These are phyloP conservation scores for Pistacia vera DNA, from an alignment of 345 rosid species.

Conservation along the genomic window DNA sequence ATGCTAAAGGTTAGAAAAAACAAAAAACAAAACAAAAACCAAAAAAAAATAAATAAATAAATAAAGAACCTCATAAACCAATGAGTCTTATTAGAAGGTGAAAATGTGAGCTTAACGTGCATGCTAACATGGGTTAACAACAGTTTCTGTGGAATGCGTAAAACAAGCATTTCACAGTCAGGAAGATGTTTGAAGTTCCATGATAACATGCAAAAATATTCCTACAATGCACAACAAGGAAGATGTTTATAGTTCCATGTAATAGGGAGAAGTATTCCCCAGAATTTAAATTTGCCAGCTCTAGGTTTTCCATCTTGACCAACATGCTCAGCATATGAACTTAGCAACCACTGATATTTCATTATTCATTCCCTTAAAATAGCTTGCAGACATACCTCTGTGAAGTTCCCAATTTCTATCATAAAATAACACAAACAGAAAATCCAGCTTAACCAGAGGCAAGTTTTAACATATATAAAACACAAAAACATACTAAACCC, in stretches of 20 bases:
- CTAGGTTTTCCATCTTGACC: neutral
- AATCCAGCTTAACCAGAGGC: neutral
- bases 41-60: neutral
- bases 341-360: neutral
- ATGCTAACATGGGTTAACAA: neutral
- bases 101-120: neutral
- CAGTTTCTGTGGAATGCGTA: neutral
- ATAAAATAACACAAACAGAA: neutral
- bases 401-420: neutral
- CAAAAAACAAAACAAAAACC: neutral
- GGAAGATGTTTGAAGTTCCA: neutral
- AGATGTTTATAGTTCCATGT: neutral
- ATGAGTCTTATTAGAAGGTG: neutral
- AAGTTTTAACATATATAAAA: neutral
- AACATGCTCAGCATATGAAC: neutral
- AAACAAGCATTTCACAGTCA: neutral
- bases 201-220: neutral
- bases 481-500: neutral
- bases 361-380: neutral
- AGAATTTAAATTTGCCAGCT: conserved; percentile 4
- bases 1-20: neutral
- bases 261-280: neutral
- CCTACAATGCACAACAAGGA: neutral
- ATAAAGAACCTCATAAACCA: neutral
- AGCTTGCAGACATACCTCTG: neutral